Evolutionary conservation across 1,284 basidiomycete species (phyloP), one percentile per base, ranked within the genome.

Genomic region (Bondarzewia mesenterica): DNA sequence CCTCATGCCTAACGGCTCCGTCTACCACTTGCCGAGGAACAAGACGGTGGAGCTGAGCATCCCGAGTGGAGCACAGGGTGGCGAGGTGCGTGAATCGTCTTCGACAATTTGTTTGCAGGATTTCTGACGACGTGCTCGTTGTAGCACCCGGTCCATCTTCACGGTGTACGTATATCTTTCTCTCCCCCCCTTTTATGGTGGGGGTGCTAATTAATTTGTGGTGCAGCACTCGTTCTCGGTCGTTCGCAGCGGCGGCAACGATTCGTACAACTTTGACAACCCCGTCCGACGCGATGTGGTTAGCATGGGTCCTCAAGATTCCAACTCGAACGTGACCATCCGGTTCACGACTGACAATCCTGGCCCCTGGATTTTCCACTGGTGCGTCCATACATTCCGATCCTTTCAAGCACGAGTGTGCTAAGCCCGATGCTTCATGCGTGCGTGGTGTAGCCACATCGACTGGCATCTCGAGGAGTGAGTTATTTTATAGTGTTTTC

Each of bases 291-390:
- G 64, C 44, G 64, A 66, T 50, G 56, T 58, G 8, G 63, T 66
- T 39, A 60, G 48, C 52, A 58, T 60, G 49, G 64, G 64, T 3
- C 41, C 26, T n/a, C 38, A 27, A 1, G 7, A 14, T 1, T 3
- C 16, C 0, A n/a, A 8, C 5, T 49, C 53, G 39, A 23, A 35
- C 12, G 48, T 55, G 36, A 47, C 50, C 22, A 55, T 55, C 29
- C 54, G 54, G 7, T 55, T 54, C 44, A n/a, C 41, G 32, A 74
- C 73, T 0, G 68, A 74, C 50, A 77, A 76, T 50, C 56, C 73
- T 35, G 74, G 72, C 0, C 73, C 73, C 4, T 75, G 73, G 72
- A 61, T 74, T 53, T 54, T 74, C 20, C 72, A 74, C 57, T 72
- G 71, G 27, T 37, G 35, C n/a, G 35, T n/a, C 44, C 5, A 15